These are phyloP conservation scores for Chenopodium formosanum DNA, from an alignment of 148 eudicot species.

Conservation along the genomic window DNA sequence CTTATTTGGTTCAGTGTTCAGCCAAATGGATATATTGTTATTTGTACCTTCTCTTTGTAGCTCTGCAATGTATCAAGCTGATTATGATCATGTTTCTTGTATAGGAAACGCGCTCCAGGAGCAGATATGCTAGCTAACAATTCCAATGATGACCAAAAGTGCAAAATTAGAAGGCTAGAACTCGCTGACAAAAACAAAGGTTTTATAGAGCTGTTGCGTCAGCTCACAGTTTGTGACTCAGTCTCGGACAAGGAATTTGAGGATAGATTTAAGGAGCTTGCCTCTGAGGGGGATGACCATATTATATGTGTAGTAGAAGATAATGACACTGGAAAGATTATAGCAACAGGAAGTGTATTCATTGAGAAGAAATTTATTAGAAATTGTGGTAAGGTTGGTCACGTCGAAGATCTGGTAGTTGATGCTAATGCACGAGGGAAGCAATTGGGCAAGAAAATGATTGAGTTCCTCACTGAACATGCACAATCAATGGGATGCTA, in stretches of 20 bases:
- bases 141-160: conserved; percentile 10
- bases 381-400: conserved; percentile 85
- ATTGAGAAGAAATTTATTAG: conserved; percentile 80
- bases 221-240: conserved; percentile 75
- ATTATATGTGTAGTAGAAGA: conserved; percentile 83
- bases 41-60: not conserved
- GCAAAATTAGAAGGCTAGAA: conserved; percentile 60
- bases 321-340: conserved; percentile 41
- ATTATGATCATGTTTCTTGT: not conserved
- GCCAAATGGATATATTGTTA: not conserved
- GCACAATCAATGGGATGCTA: conserved; percentile 70
- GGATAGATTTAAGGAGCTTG: conserved; percentile 62
- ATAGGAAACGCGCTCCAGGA: not conserved
- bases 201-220: conserved; percentile 70
- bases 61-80: not conserved
- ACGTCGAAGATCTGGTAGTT: conserved; percentile 88
- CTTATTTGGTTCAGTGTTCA: not conserved
- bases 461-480: conserved; percentile 60
- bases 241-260: conserved; percentile 63
- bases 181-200: conserved; percentile 72
- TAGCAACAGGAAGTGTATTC: conserved; percentile 84
- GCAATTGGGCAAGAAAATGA: conserved; percentile 75
- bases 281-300: conserved; percentile 60
- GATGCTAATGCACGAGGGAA: conserved; percentile 59
- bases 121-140: conserved; percentile 20